Percentiles rank a stretch among this genome's conserved stretches.
These are phyloP conservation scores for Marchantia paleacea DNA, from an alignment of 225 moss, liverwort and hornwort genomes.

Conservation along the genomic window DNA sequence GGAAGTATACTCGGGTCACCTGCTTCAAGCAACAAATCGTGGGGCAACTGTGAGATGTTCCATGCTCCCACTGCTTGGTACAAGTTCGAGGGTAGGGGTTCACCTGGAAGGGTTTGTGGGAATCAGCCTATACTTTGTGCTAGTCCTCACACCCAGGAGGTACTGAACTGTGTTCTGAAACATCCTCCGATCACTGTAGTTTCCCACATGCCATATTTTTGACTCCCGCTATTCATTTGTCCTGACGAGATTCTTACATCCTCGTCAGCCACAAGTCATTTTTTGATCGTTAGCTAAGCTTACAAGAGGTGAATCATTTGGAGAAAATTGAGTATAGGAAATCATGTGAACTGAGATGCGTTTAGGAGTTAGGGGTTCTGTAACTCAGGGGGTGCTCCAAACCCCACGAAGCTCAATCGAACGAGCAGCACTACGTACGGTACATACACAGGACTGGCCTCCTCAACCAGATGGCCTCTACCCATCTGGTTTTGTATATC, in stretches of 20 bases:
- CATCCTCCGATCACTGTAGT: conserved; percentile 12
- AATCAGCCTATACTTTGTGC: conserved; percentile 6
- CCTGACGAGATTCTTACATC: not conserved
- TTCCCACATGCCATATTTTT: conserved; percentile 28
- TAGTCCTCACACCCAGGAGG: conserved; percentile 18
- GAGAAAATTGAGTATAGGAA: not conserved
- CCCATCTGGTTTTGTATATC: not conserved
- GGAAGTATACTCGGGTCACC: conserved; percentile 53
- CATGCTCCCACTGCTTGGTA: conserved; percentile 56
- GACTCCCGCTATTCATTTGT: not conserved
- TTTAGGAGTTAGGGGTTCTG: not conserved
- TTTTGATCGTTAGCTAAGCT: not conserved
- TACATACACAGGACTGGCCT: not conserved
- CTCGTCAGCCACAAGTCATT: not conserved
- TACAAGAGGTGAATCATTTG: not conserved
- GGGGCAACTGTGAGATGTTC: conserved; percentile 37
- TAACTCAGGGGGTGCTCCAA: not conserved
- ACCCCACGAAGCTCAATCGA: not conserved
- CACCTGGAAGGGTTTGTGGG: conserved; percentile 10
- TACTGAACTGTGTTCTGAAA: conserved; percentile 5
- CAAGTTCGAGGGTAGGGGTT: conserved; percentile 16
- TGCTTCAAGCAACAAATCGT: conserved; percentile 15
- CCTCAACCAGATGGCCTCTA: not conserved
- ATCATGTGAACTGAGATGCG: conserved; percentile 6
- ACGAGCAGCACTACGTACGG: not conserved